phyloP scores from a whole-genome alignment of 139 green algal species.

The Tetradesmus obliquus region DNA sequence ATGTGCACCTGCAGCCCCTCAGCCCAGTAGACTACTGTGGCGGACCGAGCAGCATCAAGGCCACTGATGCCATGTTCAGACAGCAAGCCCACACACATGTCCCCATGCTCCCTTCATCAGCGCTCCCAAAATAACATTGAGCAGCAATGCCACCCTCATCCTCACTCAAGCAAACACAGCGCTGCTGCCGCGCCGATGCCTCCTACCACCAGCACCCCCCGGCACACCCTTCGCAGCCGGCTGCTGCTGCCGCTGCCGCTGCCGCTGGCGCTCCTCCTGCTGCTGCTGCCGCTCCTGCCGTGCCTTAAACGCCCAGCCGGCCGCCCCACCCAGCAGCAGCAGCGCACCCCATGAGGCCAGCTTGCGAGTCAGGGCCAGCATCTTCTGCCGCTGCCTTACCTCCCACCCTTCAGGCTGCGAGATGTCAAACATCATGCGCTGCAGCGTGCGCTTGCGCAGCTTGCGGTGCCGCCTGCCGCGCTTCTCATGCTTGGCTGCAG shows the following conservation, averaged over 20 bases:
- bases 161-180: background rate
- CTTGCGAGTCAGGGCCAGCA: background rate
- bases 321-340: background rate
- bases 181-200: background rate
- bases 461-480: background rate
- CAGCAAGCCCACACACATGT: background rate
- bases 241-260: background rate
- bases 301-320: background rate
- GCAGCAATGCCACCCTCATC: background rate
- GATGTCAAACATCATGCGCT: slow-evolving; percentile 11
- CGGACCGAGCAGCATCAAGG: too few relatives aligned
- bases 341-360: background rate
- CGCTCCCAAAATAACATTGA: background rate
- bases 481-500: background rate
- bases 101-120: background rate
- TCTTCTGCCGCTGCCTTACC: background rate
- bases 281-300: background rate
- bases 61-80: too few relatives aligned
- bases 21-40: too few relatives aligned
- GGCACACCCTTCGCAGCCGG: background rate
- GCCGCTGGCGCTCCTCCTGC: background rate
- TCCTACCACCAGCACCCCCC: background rate
- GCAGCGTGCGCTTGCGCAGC: slow-evolving; percentile 23
- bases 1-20: too few relatives aligned
- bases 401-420: slow-evolving; percentile 9